phyloP scores from a whole-genome alignment of 2,329 filamentous ascomycete species.

The Epichloe uncinata region DNA sequence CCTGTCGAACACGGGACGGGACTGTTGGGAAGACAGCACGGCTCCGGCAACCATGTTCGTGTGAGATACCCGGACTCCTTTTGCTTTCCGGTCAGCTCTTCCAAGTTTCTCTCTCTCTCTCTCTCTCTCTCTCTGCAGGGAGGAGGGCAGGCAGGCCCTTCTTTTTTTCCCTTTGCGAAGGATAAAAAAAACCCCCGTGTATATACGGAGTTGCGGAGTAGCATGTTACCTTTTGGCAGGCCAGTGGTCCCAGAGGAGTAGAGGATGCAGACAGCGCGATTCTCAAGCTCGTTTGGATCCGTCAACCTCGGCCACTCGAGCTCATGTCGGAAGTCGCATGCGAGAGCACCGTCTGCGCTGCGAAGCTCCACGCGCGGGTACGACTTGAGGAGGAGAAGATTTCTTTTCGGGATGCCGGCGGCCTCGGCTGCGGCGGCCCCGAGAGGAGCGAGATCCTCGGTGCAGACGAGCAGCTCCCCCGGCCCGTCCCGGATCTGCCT shows the following conservation, averaged over 20 bases:
- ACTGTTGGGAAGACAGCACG: constrained; percentile 17
- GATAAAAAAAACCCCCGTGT: too few species aligned
- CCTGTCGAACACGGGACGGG: constrained; percentile 16
- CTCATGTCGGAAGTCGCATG: constrained; percentile 19
- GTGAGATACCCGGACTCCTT: constrained; percentile 30
- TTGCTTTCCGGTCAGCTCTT: constrained; percentile 2
- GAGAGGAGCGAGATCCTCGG: constrained; percentile 31
- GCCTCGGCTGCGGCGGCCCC: constrained; percentile 35
- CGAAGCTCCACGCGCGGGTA: constrained; percentile 14
- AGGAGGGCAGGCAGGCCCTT: too few species aligned
- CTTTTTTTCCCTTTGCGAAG: too few species aligned
- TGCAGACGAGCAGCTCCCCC: constrained; percentile 29
- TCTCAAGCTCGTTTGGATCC: constrained; percentile 29
- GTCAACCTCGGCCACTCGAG: constrained; percentile 42
- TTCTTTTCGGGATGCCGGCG: constrained; percentile 26
- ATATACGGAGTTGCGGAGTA: neutral
- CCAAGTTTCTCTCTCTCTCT: neutral
- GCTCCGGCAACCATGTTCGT: constrained; percentile 28
- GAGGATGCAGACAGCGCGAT: constrained; percentile 27
- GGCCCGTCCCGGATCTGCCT: constrained; percentile 27
- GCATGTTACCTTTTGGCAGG: constrained; percentile 26
- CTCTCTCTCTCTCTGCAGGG: too few species aligned
- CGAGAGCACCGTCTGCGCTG: constrained; percentile 12
- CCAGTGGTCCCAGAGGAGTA: constrained; percentile 38
- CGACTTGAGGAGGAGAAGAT: constrained; percentile 38